Evolutionary conservation across 2,329 filamentous ascomycete genomes (phyloP), one percentile per base, ranked within the genome.

Genomic region (Talaromyces sp.): DNA sequence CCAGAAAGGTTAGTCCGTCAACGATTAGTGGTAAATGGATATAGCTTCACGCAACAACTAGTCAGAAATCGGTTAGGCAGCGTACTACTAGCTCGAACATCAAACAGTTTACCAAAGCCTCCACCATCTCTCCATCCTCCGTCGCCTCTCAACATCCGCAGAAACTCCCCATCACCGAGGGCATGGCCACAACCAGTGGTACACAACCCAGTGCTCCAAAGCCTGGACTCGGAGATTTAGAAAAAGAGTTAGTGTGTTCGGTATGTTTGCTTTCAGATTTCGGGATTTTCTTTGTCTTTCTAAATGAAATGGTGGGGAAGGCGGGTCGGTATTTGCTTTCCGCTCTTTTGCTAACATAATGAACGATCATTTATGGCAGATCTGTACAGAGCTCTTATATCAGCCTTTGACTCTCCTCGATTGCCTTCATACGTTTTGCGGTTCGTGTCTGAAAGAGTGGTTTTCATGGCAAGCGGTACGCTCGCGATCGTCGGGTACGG

Each of bases 341-440:
- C 17, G 35, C 35, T 37, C 43, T 22, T 35, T 56, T 11, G 58
- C 58, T 60, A 25, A 57, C 52, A n/a, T n/a, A n/a, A n/a, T n/a
- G n/a, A 36, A 17, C 41, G n/a, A 25, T 11, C 28, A 17, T 28
- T 31, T 39, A n/a, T 19, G 60, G 10, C 65, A 97, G 92, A 99
- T 99, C 69, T 99, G 94, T 80, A 96, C 93, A 66, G 94, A 97
- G 74, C 84, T 96, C 63, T 85, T 96, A 62, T 95, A 91, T 76
- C 89, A 95, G 73, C 91, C 92, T 35, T 82, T 96, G 63, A 96
- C 91, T 28, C 85, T 96, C 52, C 89, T 96, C 73, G 90, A 96
- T 78, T 96, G 91, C 71, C 84, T 96, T 45, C 91, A 96, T 76
- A 97, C 93, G 46, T 99, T 95, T 75, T 99, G 94, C 78, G 94